Evolutionary conservation across 495 filamentous ascomycete species (phyloP).

Genomic region (Geopyxis carbonaria): DNA sequence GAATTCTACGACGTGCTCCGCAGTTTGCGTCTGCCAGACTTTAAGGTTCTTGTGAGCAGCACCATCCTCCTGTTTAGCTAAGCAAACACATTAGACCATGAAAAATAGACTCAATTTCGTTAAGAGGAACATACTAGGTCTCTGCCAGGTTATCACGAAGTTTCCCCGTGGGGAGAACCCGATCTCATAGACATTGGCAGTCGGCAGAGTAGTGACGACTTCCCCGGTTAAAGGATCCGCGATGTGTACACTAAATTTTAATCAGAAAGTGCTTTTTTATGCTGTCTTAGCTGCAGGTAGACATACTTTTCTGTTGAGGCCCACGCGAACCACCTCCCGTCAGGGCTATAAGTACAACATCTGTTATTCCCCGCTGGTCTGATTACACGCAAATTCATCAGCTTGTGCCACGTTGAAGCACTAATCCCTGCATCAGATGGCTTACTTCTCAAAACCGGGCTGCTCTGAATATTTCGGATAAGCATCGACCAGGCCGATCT

Average conservation of each 20-base stretch:
- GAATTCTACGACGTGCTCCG: slow-evolving; percentile 61
- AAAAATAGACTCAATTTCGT: slow-evolving; percentile 34
- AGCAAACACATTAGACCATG: neutral
- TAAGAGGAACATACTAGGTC: slow-evolving; percentile 30
- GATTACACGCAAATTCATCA: slow-evolving; percentile 13
- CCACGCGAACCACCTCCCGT: slow-evolving; percentile 90
- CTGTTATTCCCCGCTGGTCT: slow-evolving; percentile 86
- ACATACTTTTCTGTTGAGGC: slow-evolving; percentile 64
- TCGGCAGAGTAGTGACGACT: slow-evolving; percentile 53
- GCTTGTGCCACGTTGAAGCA: slow-evolving; percentile 12
- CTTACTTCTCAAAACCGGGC: slow-evolving; percentile 58
- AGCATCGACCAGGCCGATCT: slow-evolving; percentile 81
- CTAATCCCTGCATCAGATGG: neutral
- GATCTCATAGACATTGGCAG: slow-evolving; percentile 76
- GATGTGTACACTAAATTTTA: slow-evolving; percentile 48
- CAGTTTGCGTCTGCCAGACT: slow-evolving; percentile 62
- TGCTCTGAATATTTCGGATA: slow-evolving; percentile 72
- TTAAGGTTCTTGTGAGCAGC: slow-evolving; percentile 91
- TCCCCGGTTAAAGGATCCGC: slow-evolving; percentile 67
- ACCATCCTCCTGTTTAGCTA: slow-evolving; percentile 77
- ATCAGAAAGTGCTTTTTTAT: too few relatives aligned
- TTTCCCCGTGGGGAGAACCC: slow-evolving; percentile 85
- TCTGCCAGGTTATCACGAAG: slow-evolving; percentile 92
- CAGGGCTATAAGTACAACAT: slow-evolving; percentile 86
- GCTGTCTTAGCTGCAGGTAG: neutral